Evolutionary conservation across 1,284 basidiomycete genomes (phyloP).

Genomic region (Thecaphora frezii): DNA sequence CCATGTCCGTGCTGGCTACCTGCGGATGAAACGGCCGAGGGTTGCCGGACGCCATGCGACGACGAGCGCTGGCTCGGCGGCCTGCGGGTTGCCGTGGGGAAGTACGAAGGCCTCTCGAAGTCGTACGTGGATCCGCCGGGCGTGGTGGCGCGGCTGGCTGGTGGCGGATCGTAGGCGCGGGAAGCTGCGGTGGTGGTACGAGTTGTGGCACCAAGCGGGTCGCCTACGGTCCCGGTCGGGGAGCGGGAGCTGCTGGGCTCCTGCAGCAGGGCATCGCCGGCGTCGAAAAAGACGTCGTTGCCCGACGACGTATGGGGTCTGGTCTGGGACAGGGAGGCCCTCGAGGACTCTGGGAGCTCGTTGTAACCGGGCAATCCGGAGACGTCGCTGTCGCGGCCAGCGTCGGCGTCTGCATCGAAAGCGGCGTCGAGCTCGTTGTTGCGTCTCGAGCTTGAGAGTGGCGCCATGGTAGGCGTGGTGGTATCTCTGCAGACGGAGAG

Average conservation of each 20-base stretch:
- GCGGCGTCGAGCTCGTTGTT: neutral
- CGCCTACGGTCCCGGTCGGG: slow-evolving; percentile 1
- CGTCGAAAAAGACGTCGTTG: slow-evolving; percentile 49
- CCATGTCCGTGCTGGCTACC: neutral
- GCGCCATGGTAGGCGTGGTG: too few species aligned
- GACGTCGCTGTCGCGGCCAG: slow-evolving; percentile 4
- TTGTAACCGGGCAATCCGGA: slow-evolving; percentile 19
- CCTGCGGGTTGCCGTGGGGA: slow-evolving; percentile 18
- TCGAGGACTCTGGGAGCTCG: slow-evolving; percentile 6
- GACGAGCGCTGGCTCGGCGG: slow-evolving; percentile 2
- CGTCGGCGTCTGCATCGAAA: slow-evolving; percentile 1
- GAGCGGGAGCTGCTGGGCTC: slow-evolving; percentile 5
- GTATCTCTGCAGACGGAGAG: too few species aligned
- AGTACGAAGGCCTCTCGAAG: slow-evolving; percentile 50
- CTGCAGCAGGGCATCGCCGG: slow-evolving; percentile 38
- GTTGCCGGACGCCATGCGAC: neutral
- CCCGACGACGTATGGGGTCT: neutral
- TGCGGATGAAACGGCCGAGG: too few species aligned
- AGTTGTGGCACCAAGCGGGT: slow-evolving; percentile 25
- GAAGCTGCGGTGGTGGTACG: slow-evolving; percentile 2
- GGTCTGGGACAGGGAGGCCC: neutral
- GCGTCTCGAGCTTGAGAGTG: neutral
- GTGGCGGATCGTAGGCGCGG: slow-evolving; percentile 4
- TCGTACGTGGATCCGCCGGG: slow-evolving; percentile 29
- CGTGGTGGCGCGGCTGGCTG: slow-evolving; percentile 3